Evolutionary conservation across 805 yeast genomes (phyloP), one percentile per base, ranked within the genome.

Genomic region (Candida sithepensis): DNA sequence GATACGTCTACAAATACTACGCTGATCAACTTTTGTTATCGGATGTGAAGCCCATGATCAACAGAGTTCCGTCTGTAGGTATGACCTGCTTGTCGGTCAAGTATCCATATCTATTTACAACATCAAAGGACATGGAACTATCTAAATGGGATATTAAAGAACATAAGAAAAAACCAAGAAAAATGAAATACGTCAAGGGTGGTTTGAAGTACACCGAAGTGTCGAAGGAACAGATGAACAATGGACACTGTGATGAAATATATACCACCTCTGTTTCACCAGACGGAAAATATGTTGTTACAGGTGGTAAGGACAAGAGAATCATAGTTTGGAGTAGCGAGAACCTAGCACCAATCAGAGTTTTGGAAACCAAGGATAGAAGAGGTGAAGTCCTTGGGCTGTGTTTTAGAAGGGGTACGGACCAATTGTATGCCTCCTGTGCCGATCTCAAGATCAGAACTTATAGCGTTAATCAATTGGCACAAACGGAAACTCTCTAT

Each of bases 381-480:
- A 77, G 83, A 46, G 88, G 94, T 36, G 79, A 79, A 34, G 85
- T 92, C 5, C 72, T 85, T 53, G 78, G 92, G 18, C 66, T 91
- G 44, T 75, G 80, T 2, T 94, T 94, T 70, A 81, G 96, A 55
- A 77, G 91, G 58, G 81, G 79, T 48, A 74, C 92, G 3, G 94
- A 86, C 68, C 94, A 89, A 65, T 72, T 94, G 50, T 94, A 85
- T 63, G 98, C 91, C 21, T 86, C 96, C 1, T 89, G 97, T 68
- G 92, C 90, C 1, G 99, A 94, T 66, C 79, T 90, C 60, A 85
- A 91, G 57, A 85, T 94, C 55, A 80, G 97, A 64, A 87, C 96
- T 0, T 94, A 79, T 65, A 84, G 91, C 53, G 76, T 91, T 49
- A 87, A 82, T 58, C 97, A 90, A 67, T 77, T 85, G 61, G 84